A percentile compares a stretch with the other conserved stretches of the same genome.
phyloP scores from a whole-genome alignment of 192 early-diverging fungal genomes.

The Dissophora globulifera region DNA sequence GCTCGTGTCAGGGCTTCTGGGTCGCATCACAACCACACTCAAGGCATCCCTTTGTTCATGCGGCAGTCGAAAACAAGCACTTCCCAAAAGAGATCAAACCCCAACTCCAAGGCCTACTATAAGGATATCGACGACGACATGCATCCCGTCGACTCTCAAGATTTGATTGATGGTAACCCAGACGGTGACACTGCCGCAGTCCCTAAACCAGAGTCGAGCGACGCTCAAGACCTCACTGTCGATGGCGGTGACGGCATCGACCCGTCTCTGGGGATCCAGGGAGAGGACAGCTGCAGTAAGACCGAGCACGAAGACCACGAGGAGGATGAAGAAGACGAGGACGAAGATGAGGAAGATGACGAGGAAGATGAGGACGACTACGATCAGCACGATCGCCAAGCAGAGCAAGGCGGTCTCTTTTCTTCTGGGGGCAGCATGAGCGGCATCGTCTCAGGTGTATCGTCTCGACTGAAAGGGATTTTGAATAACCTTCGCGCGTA shows the following conservation, averaged over 20 bases:
- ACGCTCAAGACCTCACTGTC: neutral
- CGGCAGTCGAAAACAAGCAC: conserved; percentile 50
- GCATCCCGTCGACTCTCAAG: conserved; percentile 2
- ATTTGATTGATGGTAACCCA: neutral
- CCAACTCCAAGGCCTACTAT: conserved; percentile 1
- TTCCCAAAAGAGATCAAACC: conserved; percentile 42
- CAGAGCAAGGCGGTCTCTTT: conserved; percentile 54
- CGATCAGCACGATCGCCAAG: conserved; percentile 33
- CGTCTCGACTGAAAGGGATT: conserved; percentile 66
- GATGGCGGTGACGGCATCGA: neutral
- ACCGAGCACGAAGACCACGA: conserved; percentile 24
- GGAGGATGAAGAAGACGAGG: conserved; percentile 42
- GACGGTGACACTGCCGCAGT: neutral
- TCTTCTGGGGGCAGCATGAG: conserved; percentile 49
- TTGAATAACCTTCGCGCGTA: conserved; percentile 65
- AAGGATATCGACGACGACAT: conserved; percentile 1
- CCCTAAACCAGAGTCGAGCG: neutral
- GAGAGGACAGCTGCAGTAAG: neutral
- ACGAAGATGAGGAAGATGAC: conserved; percentile 43
- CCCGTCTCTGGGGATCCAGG: neutral
- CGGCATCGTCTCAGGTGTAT: conserved; percentile 51
- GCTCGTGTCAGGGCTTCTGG: conserved; percentile 15
- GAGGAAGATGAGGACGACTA: conserved; percentile 58
- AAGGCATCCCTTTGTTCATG: conserved; percentile 26
- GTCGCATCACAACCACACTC: conserved; percentile 4